These are phyloP conservation scores for Sarcomyxa edulis DNA, from an alignment of 768 basidiomycete genomes.

Conservation along the genomic window DNA sequence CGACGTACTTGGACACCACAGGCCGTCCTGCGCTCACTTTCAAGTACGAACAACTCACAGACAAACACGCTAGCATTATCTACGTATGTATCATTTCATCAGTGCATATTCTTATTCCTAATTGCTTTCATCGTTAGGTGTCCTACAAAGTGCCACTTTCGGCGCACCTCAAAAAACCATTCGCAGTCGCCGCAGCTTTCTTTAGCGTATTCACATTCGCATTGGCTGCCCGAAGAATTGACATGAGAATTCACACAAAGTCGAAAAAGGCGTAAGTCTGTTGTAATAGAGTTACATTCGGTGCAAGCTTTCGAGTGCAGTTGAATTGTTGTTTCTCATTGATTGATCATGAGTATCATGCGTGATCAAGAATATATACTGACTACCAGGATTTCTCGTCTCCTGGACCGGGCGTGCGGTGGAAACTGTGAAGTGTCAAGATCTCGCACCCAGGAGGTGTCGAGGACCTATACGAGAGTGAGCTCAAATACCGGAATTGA, in stretches of 20 bases:
- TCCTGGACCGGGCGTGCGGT: too few species aligned
- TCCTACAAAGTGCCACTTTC: constrained; percentile 78
- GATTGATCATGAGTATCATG: too few species aligned
- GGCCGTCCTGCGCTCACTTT: constrained; percentile 81
- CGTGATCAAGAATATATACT: too few species aligned
- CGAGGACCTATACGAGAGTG: constrained; percentile 19
- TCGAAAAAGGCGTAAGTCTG: not conserved
- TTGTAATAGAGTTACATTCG: constrained; percentile 1
- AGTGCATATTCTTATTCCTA: constrained; percentile 1
- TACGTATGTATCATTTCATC: constrained; percentile 53
- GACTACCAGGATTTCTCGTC: not conserved
- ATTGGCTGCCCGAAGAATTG: constrained; percentile 37
- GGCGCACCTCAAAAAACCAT: constrained; percentile 84
- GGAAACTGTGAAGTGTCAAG: constrained; percentile 34
- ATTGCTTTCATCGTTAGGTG: constrained; percentile 44
- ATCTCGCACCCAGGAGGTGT: constrained; percentile 29
- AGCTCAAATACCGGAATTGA: not conserved
- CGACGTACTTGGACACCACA: constrained; percentile 86
- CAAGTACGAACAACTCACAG: constrained; percentile 67
- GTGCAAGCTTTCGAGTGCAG: not conserved
- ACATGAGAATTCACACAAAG: constrained; percentile 38
- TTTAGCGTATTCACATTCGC: constrained; percentile 56
- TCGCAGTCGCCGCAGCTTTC: constrained; percentile 71
- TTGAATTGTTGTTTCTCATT: not conserved
- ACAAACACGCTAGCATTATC: constrained; percentile 74